phyloP scores from a whole-genome alignment of 2,329 filamentous ascomycete genomes.

The Salinomyces thailandicus region DNA sequence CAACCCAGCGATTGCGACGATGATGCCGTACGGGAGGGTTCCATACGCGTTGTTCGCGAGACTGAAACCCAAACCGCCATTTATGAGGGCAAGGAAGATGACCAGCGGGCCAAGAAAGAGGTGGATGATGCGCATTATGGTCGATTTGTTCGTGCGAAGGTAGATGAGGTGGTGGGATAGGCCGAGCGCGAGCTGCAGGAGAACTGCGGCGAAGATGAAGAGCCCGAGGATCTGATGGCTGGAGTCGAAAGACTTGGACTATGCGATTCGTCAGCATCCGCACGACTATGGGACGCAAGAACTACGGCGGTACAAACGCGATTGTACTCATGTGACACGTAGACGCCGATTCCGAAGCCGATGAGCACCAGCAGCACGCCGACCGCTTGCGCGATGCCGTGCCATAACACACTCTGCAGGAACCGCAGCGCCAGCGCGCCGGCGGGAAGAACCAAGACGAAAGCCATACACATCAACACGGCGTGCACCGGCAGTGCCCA shows the following conservation, averaged over 20 bases:
- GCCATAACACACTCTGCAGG: slow-evolving; percentile 31
- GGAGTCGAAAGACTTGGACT: slow-evolving; percentile 30
- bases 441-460: slow-evolving; percentile 28
- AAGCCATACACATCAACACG: slow-evolving; percentile 26
- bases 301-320: slow-evolving; percentile 32
- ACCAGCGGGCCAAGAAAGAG: slow-evolving; percentile 47
- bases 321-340: slow-evolving; percentile 31
- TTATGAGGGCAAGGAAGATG: slow-evolving; percentile 44
- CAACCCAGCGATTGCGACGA: slow-evolving; percentile 12
- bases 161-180: slow-evolving; percentile 31
- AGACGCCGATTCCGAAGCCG: slow-evolving; percentile 33
- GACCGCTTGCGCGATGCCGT: slow-evolving; percentile 31
- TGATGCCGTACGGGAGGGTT: slow-evolving; percentile 12
- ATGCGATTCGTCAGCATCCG: too few relatives aligned
- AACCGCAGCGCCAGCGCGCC: slow-evolving; percentile 30
- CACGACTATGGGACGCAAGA: too few relatives aligned
- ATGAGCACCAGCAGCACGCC: slow-evolving; percentile 29
- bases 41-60: slow-evolving; percentile 38
- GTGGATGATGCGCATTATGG: slow-evolving; percentile 41
- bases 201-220: slow-evolving; percentile 25
- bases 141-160: slow-evolving; percentile 23
- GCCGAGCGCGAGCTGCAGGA: slow-evolving; percentile 30
- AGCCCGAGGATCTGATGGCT: slow-evolving; percentile 41
- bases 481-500: slow-evolving; percentile 19
- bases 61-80: slow-evolving; percentile 50